Percentiles rank a stretch among this genome's conserved stretches.
Evolutionary conservation across 441 rosid species (phyloP).

Genomic region (Brassica hybrid): DNA sequence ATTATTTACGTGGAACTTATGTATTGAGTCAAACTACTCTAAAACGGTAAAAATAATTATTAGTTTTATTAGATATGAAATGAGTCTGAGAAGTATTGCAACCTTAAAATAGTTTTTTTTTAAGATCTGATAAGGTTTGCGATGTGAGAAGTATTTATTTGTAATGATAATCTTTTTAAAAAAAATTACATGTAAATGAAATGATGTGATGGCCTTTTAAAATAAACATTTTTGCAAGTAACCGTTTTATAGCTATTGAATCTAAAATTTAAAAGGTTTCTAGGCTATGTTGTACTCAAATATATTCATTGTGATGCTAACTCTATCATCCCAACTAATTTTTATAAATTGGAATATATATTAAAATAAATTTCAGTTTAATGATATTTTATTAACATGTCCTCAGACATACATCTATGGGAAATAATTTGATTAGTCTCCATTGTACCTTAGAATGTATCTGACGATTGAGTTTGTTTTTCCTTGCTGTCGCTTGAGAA

Average conservation of each 20-base stretch:
- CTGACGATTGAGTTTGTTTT: constrained; percentile 83
- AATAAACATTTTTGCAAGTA: too few relatives aligned
- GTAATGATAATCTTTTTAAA: too few relatives aligned
- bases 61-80: background rate
- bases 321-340: background rate
- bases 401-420: background rate
- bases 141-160: too few relatives aligned
- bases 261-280: too few relatives aligned
- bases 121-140: too few relatives aligned
- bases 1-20: background rate
- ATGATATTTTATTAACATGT: background rate
- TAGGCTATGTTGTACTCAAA: too few relatives aligned
- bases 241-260: too few relatives aligned
- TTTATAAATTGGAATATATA: background rate
- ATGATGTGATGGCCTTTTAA: too few relatives aligned
- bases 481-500: constrained; percentile 76
- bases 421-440: constrained; percentile 27
- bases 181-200: too few relatives aligned
- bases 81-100: background rate
- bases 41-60: background rate
- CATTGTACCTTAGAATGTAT: constrained; percentile 75
- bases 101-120: too few relatives aligned
- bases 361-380: background rate
- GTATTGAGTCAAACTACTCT: background rate
- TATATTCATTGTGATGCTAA: too few relatives aligned